Conservation (phyloP, 1,284 basidiomycete genomes). For the Phellopilus nigrolimitatus region DNA sequence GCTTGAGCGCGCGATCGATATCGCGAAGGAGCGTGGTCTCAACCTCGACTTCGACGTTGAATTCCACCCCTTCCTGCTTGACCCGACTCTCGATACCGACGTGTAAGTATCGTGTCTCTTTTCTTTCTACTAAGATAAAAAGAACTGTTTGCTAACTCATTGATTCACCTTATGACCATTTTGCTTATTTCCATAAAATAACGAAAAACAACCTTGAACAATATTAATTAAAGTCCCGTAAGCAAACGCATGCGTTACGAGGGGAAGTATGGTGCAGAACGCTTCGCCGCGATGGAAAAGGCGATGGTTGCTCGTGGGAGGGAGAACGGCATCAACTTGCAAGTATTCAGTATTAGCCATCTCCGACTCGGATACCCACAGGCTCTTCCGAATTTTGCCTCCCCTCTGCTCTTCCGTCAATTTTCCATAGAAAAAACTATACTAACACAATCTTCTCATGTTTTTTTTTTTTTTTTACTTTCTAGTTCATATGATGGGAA, state of each 20-base stretch:
- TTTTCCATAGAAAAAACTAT: background rate
- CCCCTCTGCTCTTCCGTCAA: too few species aligned
- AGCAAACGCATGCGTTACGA: conserved; percentile 8
- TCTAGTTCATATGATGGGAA: conserved; percentile 16
- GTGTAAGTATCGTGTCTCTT: conserved; percentile 12
- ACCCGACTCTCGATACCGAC: conserved; percentile 14
- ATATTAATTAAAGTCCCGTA: conserved; percentile 6
- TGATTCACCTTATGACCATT: too few species aligned
- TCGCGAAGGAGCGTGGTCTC: conserved; percentile 13
- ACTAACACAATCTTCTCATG: background rate
- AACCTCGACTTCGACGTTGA: conserved; percentile 14
- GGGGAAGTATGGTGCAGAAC: conserved; percentile 16
- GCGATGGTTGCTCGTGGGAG: conserved; percentile 14
- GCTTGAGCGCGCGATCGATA: conserved; percentile 17
- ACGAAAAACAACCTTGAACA: too few species aligned
- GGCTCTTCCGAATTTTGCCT: too few species aligned
- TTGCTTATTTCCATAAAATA: too few species aligned
- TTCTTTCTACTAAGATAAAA: too few species aligned
- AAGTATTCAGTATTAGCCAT: too few species aligned
- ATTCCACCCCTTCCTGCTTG: conserved; percentile 17
- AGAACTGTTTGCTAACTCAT: too few species aligned
- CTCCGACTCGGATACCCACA: too few species aligned
- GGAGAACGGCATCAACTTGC: conserved; percentile 19
- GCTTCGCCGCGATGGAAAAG: conserved; percentile 11
- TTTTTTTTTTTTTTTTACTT: background rate